phyloP scores from a whole-genome alignment of 129 eudicot species.

The Apium graveolens region DNA sequence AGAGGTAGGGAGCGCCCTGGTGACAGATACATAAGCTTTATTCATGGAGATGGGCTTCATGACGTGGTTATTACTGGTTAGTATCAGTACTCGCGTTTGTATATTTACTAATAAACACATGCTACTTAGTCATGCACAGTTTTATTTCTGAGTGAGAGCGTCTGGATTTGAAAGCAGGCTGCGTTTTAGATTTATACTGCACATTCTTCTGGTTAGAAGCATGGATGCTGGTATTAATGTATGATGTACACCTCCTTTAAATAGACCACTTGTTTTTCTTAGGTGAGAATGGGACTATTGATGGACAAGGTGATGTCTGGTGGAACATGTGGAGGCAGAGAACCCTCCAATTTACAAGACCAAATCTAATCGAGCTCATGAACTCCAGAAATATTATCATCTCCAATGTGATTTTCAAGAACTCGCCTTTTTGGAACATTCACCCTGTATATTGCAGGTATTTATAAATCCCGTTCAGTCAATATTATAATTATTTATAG shows the following conservation, averaged over 20 bases:
- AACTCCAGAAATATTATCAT: constrained; percentile 69
- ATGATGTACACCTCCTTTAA: background rate
- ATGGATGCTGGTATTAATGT: background rate
- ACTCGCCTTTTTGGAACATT: constrained; percentile 98
- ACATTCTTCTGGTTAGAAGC: background rate
- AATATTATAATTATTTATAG: background rate
- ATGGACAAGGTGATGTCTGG: constrained; percentile 98
- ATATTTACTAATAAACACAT: background rate
- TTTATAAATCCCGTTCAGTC: background rate
- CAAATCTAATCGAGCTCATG: constrained; percentile 86
- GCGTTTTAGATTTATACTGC: background rate
- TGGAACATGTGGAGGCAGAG: constrained; percentile 99
- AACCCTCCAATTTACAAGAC: constrained; percentile 80
- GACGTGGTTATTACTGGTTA: constrained; percentile 92
- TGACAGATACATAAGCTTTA: constrained; percentile 83
- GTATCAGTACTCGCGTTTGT: constrained; percentile 5
- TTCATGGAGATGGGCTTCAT: constrained; percentile 89
- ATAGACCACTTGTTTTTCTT: background rate
- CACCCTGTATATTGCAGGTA: constrained; percentile 99
- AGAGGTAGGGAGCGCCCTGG: constrained; percentile 97
- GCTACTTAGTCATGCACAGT: background rate
- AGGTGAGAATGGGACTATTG: constrained; percentile 98
- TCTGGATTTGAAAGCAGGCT: background rate
- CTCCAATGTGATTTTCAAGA: constrained; percentile 79
- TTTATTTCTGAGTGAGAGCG: background rate